Percentiles rank a stretch among this genome's conserved stretches.
Conservation (phyloP, 2,329 filamentous ascomycete species). For the Microascus cirrosus region DNA sequence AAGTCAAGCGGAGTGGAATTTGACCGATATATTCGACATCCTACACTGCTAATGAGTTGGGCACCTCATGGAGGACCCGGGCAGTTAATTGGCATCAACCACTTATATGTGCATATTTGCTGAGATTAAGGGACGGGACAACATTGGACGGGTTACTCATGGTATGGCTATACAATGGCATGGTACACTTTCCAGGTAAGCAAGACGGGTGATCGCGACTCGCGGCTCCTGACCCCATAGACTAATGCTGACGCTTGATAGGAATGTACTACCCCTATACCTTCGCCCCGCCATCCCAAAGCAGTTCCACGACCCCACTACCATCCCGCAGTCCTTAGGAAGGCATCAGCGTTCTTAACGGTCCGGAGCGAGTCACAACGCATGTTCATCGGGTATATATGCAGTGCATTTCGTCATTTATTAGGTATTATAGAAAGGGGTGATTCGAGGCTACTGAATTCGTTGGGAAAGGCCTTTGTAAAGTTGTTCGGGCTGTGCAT, state of each 20-base stretch:
- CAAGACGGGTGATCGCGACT: neutral
- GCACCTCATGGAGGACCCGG: constrained; percentile 18
- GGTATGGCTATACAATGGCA: neutral
- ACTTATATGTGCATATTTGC: constrained; percentile 32
- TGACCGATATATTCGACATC: constrained; percentile 28
- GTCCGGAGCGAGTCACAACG: neutral
- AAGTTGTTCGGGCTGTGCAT: constrained; percentile 24
- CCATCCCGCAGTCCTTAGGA: constrained; percentile 12
- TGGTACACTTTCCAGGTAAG: neutral
- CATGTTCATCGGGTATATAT: constrained; percentile 8
- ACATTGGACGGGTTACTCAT: neutral
- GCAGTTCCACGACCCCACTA: constrained; percentile 9
- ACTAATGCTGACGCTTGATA: neutral
- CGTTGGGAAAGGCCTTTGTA: constrained; percentile 30
- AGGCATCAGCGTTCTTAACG: constrained; percentile 6
- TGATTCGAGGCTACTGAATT: constrained; percentile 29
- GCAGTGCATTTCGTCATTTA: constrained; percentile 26
- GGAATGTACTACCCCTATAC: constrained; percentile 20
- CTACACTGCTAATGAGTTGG: constrained; percentile 32
- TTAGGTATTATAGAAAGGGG: constrained; percentile 32
- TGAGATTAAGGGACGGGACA: constrained; percentile 18
- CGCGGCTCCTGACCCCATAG: neutral
- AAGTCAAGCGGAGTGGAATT: constrained; percentile 21
- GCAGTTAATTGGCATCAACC: constrained; percentile 26
- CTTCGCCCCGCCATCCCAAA: constrained; percentile 21